Conservation (phyloP, 2,329 filamentous ascomycete species). For the Alternaria postmessia region DNA sequence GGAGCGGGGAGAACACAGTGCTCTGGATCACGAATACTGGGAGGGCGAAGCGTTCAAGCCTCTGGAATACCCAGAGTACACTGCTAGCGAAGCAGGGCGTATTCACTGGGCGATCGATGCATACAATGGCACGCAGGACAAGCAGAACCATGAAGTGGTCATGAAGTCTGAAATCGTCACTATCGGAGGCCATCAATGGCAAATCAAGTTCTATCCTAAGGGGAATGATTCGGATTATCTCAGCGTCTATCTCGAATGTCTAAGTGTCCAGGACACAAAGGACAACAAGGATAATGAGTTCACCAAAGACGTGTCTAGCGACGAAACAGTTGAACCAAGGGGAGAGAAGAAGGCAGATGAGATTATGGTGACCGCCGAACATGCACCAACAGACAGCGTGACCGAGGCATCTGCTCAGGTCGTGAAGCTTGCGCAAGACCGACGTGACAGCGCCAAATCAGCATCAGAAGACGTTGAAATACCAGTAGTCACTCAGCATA, state of each 20-base stretch:
- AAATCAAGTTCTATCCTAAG: slow-evolving; percentile 70
- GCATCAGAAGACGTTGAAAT: slow-evolving; percentile 3
- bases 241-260: slow-evolving; percentile 69
- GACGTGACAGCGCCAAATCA: slow-evolving; percentile 5
- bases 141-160: slow-evolving; percentile 65
- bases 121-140: slow-evolving; percentile 68
- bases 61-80: slow-evolving; percentile 66
- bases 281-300: slow-evolving; percentile 8
- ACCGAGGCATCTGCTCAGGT: background rate
- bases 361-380: background rate
- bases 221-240: slow-evolving; percentile 67
- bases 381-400: background rate
- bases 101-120: slow-evolving; percentile 67
- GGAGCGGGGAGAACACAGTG: slow-evolving; percentile 59
- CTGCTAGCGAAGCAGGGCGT: slow-evolving; percentile 61
- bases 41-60: slow-evolving; percentile 64
- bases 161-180: slow-evolving; percentile 66
- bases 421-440: background rate
- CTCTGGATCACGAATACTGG: slow-evolving; percentile 67
- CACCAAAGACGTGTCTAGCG: slow-evolving; percentile 1
- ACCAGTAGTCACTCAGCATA: slow-evolving; percentile 36
- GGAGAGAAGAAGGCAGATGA: slow-evolving; percentile 3
- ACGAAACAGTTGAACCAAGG: background rate
- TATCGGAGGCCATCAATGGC: slow-evolving; percentile 69
- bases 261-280: slow-evolving; percentile 53